Conservation (phyloP, 202 grass and related monocot species). For the Panicum virgatum region DNA sequence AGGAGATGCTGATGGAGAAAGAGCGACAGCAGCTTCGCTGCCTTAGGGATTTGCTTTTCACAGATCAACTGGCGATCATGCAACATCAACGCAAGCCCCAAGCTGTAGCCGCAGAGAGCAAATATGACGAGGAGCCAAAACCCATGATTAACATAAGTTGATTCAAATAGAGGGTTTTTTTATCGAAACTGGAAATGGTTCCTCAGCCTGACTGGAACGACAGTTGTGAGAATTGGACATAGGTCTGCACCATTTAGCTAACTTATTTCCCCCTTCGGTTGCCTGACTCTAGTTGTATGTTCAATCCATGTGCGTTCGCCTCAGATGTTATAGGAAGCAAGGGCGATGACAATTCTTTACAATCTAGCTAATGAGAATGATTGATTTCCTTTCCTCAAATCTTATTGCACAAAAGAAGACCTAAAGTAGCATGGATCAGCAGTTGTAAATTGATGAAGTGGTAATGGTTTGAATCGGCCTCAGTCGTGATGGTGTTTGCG, state of each 20-base stretch:
- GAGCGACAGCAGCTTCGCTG: conserved; percentile 66
- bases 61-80: conserved; percentile 57
- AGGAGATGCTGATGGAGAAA: conserved; percentile 79
- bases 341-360: neutral
- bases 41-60: conserved; percentile 66
- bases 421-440: neutral
- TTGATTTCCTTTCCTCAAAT: neutral
- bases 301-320: neutral
- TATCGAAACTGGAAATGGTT: conserved; percentile 2
- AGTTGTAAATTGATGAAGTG: neutral
- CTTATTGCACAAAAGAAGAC: neutral
- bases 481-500: too few relatives aligned
- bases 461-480: neutral
- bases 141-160: conserved; percentile 34
- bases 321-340: neutral
- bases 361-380: conserved; percentile 18
- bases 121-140: conserved; percentile 60
- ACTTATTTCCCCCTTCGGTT: neutral
- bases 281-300: neutral
- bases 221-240: conserved; percentile 3
- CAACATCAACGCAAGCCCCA: conserved; percentile 56
- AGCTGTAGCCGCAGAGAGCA: conserved; percentile 34
- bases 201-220: neutral
- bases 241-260: neutral
- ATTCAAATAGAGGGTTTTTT: neutral